Evolutionary conservation across 2,329 filamentous ascomycete genomes (phyloP).

Genomic region (Coniochaeta sp.): DNA sequence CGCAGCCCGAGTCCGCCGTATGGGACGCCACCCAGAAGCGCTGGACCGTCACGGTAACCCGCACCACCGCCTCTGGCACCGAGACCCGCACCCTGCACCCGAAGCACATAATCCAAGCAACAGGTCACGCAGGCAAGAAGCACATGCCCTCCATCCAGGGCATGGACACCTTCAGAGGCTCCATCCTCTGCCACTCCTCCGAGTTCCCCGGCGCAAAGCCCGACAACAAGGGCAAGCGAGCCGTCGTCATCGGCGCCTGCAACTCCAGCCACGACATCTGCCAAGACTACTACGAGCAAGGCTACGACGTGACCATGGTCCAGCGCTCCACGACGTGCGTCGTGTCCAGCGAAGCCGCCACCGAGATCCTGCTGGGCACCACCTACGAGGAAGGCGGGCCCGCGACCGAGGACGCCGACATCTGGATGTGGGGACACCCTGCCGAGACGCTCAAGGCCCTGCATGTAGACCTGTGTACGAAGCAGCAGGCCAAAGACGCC

Average conservation of each 20-base stretch:
- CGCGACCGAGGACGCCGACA: slow-evolving; percentile 58
- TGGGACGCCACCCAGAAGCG: slow-evolving; percentile 39
- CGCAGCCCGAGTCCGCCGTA: slow-evolving; percentile 32
- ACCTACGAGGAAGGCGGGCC: slow-evolving; percentile 45
- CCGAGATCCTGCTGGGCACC: slow-evolving; percentile 43
- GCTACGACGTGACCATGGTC: slow-evolving; percentile 61
- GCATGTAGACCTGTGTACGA: slow-evolving; percentile 34
- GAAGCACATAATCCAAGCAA: slow-evolving; percentile 45
- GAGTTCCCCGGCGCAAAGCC: slow-evolving; percentile 46
- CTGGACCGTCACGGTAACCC: slow-evolving; percentile 44
- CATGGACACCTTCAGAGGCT: slow-evolving; percentile 48
- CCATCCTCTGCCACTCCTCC: slow-evolving; percentile 54
- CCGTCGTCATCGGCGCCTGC: slow-evolving; percentile 59
- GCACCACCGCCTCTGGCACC: slow-evolving; percentile 11
- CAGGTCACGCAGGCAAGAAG: slow-evolving; percentile 42
- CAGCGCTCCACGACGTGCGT: slow-evolving; percentile 61
- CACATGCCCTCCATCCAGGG: slow-evolving; percentile 22
- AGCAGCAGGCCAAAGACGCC: slow-evolving; percentile 26
- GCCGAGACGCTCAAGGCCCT: slow-evolving; percentile 51
- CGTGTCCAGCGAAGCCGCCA: slow-evolving; percentile 45
- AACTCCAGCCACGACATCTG: slow-evolving; percentile 65
- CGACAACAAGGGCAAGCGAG: slow-evolving; percentile 31
- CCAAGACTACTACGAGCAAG: slow-evolving; percentile 59
- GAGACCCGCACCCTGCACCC: slow-evolving; percentile 37
- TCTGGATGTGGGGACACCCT: slow-evolving; percentile 50